Conservation (phyloP, 2,329 filamentous ascomycete genomes). For the Botrytis fragariae region DNA sequence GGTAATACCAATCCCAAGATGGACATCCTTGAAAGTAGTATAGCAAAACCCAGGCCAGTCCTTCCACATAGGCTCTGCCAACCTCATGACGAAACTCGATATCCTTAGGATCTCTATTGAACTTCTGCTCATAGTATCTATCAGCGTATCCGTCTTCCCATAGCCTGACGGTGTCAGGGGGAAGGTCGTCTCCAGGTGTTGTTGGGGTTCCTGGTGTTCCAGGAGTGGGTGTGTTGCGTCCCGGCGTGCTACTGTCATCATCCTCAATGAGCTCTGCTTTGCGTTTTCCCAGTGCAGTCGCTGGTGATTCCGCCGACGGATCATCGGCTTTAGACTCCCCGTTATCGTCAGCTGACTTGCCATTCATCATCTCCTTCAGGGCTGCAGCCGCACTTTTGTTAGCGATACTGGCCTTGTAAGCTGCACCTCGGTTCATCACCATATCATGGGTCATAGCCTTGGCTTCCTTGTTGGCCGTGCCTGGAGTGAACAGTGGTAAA, state of each 20-base stretch:
- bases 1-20: constrained; percentile 99
- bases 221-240: constrained; percentile 55
- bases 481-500: constrained; percentile 57
- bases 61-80: constrained; percentile 87
- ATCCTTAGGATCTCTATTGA: constrained; percentile 77
- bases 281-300: constrained; percentile 66
- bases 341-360: constrained; percentile 30
- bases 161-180: constrained; percentile 77
- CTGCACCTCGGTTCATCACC: constrained; percentile 70
- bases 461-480: constrained; percentile 54
- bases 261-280: constrained; percentile 71
- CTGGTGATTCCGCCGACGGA: constrained; percentile 39
- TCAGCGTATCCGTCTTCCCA: constrained; percentile 97
- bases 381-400: constrained; percentile 95
- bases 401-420: constrained; percentile 69
- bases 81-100: constrained; percentile 85
- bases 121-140: constrained; percentile 96
- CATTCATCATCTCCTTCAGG: constrained; percentile 70
- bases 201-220: constrained; percentile 45
- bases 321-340: constrained; percentile 21
- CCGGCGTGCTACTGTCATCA: constrained; percentile 55
- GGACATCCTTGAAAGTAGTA: constrained; percentile 99
- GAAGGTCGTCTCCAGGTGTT: constrained; percentile 54
- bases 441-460: constrained; percentile 78
- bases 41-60: constrained; percentile 88